phyloP scores from a whole-genome alignment of 306 rosid species.

The Abrus pulchellus region DNA sequence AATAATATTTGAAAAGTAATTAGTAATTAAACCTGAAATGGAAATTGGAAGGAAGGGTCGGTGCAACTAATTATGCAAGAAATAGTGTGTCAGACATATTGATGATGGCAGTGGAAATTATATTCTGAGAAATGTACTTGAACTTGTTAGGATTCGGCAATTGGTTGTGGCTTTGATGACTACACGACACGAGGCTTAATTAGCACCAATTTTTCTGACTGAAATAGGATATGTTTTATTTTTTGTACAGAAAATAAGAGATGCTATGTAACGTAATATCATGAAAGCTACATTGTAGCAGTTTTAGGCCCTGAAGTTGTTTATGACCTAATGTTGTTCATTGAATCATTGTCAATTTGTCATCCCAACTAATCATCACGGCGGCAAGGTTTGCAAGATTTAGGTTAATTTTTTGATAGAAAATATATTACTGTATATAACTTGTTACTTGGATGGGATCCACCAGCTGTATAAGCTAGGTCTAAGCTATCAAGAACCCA shows the following conservation, averaged over 20 bases:
- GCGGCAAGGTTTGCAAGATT: conserved; percentile 12
- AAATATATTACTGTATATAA: not conserved
- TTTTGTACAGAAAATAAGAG: not conserved
- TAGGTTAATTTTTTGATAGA: not conserved
- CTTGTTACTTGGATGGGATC: not conserved
- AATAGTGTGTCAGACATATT: not conserved
- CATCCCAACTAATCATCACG: conserved; percentile 9
- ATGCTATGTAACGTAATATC: conserved; percentile 12
- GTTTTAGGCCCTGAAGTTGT: conserved; percentile 35
- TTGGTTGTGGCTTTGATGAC: conserved; percentile 7
- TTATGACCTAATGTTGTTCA: conserved; percentile 12
- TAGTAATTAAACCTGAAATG: not conserved
- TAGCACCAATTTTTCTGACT: not conserved
- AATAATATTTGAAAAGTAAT: no score
- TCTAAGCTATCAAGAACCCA: conserved; percentile 18
- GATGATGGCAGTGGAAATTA: not conserved
- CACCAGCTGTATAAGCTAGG: conserved; percentile 8
- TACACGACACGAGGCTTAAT: not conserved
- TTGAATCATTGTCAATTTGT: conserved; percentile 23
- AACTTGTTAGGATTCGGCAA: not conserved
- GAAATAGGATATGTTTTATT: not conserved
- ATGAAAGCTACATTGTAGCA: conserved; percentile 32
- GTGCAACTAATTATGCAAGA: not conserved
- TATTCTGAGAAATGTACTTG: not conserved
- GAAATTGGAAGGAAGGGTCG: not conserved